Percentiles rank a stretch among this genome's conserved stretches.
phyloP scores from a whole-genome alignment of 805 yeast species.

The Candida sithepensis region DNA sequence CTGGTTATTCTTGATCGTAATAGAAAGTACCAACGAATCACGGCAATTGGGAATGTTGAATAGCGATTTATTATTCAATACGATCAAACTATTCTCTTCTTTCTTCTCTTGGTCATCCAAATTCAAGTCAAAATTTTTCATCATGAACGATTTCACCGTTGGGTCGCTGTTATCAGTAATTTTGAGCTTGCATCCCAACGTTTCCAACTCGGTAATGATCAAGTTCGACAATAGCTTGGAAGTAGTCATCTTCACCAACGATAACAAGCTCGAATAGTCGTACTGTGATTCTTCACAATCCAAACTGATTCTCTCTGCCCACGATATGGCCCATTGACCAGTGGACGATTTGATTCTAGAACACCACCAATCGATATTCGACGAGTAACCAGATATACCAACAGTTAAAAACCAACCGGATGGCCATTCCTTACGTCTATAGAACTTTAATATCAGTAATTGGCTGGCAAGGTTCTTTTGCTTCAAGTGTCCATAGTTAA shows the following conservation, averaged over 20 bases:
- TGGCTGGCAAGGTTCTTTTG: conserved; percentile 18
- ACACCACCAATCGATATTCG: conserved; percentile 48
- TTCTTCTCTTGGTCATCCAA: conserved; percentile 19
- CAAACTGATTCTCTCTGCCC: conserved; percentile 37
- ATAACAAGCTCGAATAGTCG: conserved; percentile 33
- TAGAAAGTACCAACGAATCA: conserved; percentile 31
- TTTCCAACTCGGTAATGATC: conserved; percentile 46
- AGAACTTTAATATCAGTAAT: conserved; percentile 32
- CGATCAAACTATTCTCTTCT: conserved; percentile 29
- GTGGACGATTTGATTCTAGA: conserved; percentile 44
- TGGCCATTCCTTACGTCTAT: conserved; percentile 53
- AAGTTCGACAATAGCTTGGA: conserved; percentile 48
- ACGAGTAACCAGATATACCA: conserved; percentile 33
- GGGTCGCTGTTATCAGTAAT: conserved; percentile 23
- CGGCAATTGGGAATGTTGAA: conserved; percentile 35
- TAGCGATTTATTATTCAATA: conserved; percentile 34
- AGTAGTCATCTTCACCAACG: conserved; percentile 41
- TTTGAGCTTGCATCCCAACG: conserved; percentile 36
- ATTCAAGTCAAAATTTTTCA: conserved; percentile 27
- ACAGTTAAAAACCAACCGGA: conserved; percentile 50
- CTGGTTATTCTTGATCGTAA: conserved; percentile 24
- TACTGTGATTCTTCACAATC: conserved; percentile 16
- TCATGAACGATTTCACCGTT: conserved; percentile 18
- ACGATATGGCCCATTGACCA: conserved; percentile 55
- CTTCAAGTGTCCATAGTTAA: conserved; percentile 28